Base-by-base conservation (phyloP, 768 basidiomycete genomes). In the Boletus reticuloceps region DNA sequence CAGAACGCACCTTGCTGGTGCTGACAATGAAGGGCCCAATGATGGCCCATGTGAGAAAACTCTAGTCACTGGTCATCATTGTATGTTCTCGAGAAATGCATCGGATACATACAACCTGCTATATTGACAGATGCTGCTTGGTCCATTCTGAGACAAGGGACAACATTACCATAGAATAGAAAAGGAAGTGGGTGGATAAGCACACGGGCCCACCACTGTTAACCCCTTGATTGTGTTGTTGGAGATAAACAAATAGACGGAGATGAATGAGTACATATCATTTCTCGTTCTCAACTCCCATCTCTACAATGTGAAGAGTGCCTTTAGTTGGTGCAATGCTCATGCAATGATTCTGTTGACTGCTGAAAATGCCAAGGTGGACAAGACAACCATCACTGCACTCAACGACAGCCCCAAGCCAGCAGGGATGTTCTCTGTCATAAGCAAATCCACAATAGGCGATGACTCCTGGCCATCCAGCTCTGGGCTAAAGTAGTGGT, bases 71-170 rank as follows among this genome's bases (percentile, higher is more conserved):
- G n/a, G n/a, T n/a, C n/a, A n/a, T n/a, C n/a, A n/a, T n/a, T n/a
- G n/a, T n/a, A n/a, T n/a, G n/a, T n/a, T n/a, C n/a, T n/a, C n/a
- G n/a, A n/a, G n/a, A n/a, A n/a, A n/a, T n/a, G n/a, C n/a, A n/a
- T n/a, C n/a, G n/a, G n/a, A n/a, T n/a, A n/a, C n/a, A n/a, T n/a
- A n/a, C n/a, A n/a, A n/a, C n/a, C n/a, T n/a, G n/a, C n/a, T n/a
- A n/a, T n/a, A n/a, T n/a, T n/a, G n/a, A 93, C 86, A 0, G 90
- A 93, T 1, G 92, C 91, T 1, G 92, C 88, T 77, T 94, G 92
- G 68, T 96, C 94, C 88, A 95, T 90, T 22, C 91, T 89, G 47
- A 11, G 36, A 46, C 8, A 9, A 32, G 20, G n/a, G 19, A 41
- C 52, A 32, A 5, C 6, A 52, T 59, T 9, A 61, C 51, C 38